These are phyloP conservation scores for Xylaria cubensis DNA, from an alignment of 495 filamentous ascomycete genomes.

Conservation along the genomic window DNA sequence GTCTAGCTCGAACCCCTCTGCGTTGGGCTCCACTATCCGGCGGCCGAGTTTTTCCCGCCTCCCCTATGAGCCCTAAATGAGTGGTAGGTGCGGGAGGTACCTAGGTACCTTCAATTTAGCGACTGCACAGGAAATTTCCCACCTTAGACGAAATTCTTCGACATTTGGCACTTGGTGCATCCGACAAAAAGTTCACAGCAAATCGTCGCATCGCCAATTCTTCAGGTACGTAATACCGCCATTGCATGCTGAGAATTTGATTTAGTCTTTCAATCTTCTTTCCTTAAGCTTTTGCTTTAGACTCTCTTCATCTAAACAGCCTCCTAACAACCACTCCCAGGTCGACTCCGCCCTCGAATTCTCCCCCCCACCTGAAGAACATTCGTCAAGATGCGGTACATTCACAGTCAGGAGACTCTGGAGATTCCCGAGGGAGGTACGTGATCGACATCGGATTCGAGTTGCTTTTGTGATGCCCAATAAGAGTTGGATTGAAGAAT, in stretches of 20 bases:
- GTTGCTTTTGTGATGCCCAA: neutral
- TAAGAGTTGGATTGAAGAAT: constrained; percentile 14
- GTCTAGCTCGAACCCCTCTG: neutral
- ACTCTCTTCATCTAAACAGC: constrained; percentile 6
- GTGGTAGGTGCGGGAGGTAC: constrained; percentile 27
- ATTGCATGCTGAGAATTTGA: neutral
- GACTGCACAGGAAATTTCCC: constrained; percentile 45
- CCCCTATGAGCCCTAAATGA: constrained; percentile 27
- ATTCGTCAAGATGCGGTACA: constrained; percentile 89
- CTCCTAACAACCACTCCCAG: constrained; percentile 32
- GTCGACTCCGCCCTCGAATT: constrained; percentile 38
- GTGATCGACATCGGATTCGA: constrained; percentile 41
- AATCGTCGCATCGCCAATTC: constrained; percentile 33
- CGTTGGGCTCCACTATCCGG: constrained; percentile 13
- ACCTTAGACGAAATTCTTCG: constrained; percentile 42
- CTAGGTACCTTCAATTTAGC: constrained; percentile 40
- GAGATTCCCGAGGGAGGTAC: constrained; percentile 95
- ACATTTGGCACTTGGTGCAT: constrained; percentile 35
- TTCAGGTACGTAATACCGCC: constrained; percentile 41
- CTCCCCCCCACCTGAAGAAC: constrained; percentile 46
- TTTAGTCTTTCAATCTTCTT: neutral
- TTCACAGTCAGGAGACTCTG: constrained; percentile 94
- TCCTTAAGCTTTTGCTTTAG: constrained; percentile 13
- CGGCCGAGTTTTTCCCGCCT: constrained; percentile 30
- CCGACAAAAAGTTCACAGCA: constrained; percentile 28